phyloP scores from a whole-genome alignment of 192 early-diverging fungal genomes.

The Podila minutissima region DNA sequence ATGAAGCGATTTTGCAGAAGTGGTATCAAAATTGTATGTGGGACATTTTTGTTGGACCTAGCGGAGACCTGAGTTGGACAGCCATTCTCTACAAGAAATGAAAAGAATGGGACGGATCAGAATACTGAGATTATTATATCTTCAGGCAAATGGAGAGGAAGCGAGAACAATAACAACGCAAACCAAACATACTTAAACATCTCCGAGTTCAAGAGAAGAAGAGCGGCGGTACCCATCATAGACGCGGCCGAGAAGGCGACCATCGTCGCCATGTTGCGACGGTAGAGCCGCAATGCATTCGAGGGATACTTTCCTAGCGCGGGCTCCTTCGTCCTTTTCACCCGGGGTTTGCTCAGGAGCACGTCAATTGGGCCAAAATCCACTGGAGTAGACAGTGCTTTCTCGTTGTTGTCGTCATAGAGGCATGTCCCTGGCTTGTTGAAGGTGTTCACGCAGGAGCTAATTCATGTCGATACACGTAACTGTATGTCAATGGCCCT shows the following conservation, averaged over 20 bases:
- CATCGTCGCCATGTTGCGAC: conserved; percentile 29
- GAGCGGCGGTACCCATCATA: conserved; percentile 27
- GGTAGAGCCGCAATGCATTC: conserved; percentile 12
- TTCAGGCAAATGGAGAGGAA: background rate
- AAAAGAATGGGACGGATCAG: background rate
- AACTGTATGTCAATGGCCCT: background rate
- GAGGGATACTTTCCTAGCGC: conserved; percentile 29
- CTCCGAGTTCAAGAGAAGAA: conserved; percentile 29
- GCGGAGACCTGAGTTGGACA: conserved; percentile 16
- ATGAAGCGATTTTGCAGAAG: too few relatives aligned
- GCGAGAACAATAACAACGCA: background rate
- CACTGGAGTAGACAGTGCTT: conserved; percentile 9
- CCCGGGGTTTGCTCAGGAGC: conserved; percentile 32
- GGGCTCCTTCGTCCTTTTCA: conserved; percentile 21
- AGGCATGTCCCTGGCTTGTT: conserved; percentile 12
- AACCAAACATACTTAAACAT: conserved; percentile 18
- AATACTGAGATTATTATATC: background rate
- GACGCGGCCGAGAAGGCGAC: conserved; percentile 28
- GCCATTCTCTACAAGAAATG: conserved; percentile 25
- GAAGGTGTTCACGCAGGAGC: conserved; percentile 47
- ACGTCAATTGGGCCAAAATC: conserved; percentile 35
- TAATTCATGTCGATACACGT: background rate
- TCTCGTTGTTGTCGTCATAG: conserved; percentile 22
- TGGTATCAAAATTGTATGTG: too few relatives aligned
- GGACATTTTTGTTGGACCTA: background rate